phyloP scores from a whole-genome alignment of 1,139 yeast species.

The Candida glucosophila region DNA sequence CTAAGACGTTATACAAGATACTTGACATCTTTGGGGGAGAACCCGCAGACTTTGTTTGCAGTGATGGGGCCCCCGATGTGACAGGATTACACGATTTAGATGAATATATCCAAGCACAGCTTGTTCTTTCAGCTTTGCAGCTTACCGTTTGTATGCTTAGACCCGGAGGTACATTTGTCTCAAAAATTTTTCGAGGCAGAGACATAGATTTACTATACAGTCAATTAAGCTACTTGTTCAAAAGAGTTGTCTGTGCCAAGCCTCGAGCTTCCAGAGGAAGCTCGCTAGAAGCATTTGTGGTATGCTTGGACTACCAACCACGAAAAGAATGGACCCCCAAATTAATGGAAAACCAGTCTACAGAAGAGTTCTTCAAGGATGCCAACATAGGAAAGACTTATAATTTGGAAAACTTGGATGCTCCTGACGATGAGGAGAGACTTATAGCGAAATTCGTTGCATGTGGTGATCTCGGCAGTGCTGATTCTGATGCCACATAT shows the following conservation, averaged over 20 bases:
- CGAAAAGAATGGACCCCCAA: constrained; percentile 74
- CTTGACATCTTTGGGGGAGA: constrained; percentile 80
- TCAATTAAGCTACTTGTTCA: constrained; percentile 78
- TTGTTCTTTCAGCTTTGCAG: constrained; percentile 83
- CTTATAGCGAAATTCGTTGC: constrained; percentile 81
- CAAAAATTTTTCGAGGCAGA: constrained; percentile 91
- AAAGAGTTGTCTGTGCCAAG: constrained; percentile 85
- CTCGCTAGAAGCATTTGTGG: constrained; percentile 87
- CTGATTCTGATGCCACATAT: constrained; percentile 94
- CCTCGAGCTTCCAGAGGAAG: constrained; percentile 94
- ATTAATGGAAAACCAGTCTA: constrained; percentile 48
- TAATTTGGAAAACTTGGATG: constrained; percentile 32
- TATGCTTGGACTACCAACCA: constrained; percentile 81
- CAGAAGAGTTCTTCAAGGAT: constrained; percentile 75
- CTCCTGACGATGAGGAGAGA: constrained; percentile 50
- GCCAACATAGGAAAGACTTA: constrained; percentile 49
- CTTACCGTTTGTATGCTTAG: constrained; percentile 80
- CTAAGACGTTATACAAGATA: constrained; percentile 70
- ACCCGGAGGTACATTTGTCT: constrained; percentile 90
- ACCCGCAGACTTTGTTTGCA: constrained; percentile 89
- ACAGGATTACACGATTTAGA: constrained; percentile 95
- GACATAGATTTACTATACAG: constrained; percentile 88
- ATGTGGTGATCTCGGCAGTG: constrained; percentile 82
- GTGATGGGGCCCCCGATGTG: constrained; percentile 98
- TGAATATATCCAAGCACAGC: constrained; percentile 92